Percentiles rank a stretch among this genome's conserved stretches.
Evolutionary conservation across 2,329 filamentous ascomycete genomes (phyloP).

Genomic region (Colletotrichum sp.): DNA sequence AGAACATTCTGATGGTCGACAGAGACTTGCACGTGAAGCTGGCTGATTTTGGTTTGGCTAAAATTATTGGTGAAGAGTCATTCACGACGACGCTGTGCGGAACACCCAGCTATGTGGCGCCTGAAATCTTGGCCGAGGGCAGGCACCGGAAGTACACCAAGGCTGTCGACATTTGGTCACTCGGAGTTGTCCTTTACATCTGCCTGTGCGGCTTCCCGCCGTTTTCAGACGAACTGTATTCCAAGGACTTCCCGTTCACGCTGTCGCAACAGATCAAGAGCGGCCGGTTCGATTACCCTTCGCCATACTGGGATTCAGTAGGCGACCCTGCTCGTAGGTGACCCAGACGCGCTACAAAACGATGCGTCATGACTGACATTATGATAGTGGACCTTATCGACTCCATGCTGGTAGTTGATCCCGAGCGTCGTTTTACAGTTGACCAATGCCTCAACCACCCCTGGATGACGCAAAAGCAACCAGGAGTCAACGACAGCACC

Average conservation of each 20-base stretch:
- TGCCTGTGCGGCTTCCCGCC: constrained; percentile 96
- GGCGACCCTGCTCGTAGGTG: constrained; percentile 76
- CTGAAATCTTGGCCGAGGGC: constrained; percentile 87
- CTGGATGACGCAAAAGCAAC: constrained; percentile 73
- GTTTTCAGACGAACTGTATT: constrained; percentile 92
- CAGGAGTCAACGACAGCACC: constrained; percentile 81
- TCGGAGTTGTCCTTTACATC: constrained; percentile 98
- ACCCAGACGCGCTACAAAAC: neutral
- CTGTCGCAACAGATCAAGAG: constrained; percentile 89
- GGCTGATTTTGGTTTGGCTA: constrained; percentile 95
- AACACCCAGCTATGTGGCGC: constrained; percentile 96
- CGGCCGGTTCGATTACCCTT: constrained; percentile 92
- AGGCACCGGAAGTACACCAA: constrained; percentile 89
- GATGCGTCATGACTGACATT: neutral
- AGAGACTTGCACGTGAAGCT: constrained; percentile 87
- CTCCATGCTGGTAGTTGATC: constrained; percentile 89
- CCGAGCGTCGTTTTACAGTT: constrained; percentile 82
- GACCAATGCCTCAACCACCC: constrained; percentile 92
- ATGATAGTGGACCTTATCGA: constrained; percentile 83
- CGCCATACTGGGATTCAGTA: constrained; percentile 92
- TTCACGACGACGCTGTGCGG: constrained; percentile 97
- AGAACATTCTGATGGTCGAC: constrained; percentile 91
- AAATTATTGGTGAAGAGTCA: constrained; percentile 98
- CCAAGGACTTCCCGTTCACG: constrained; percentile 80
- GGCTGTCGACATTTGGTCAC: constrained; percentile 94